Evolutionary conservation across 345 rosid genomes (phyloP).

Genomic region (Linum usitatissimum): DNA sequence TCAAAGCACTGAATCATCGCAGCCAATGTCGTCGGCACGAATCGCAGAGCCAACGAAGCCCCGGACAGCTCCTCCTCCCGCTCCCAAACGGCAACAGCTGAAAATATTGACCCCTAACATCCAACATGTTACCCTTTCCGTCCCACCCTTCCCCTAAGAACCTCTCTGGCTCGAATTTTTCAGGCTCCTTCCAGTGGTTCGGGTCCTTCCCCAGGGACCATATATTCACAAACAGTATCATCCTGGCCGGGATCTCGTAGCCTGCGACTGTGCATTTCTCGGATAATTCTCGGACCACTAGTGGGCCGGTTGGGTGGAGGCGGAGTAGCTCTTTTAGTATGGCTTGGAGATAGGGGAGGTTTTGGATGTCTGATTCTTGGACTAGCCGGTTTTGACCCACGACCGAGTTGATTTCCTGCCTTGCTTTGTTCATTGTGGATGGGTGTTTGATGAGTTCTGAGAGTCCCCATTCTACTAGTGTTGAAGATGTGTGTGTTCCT

Average conservation of each 20-base stretch:
- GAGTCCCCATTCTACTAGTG: not conserved
- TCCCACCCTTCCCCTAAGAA: not conserved
- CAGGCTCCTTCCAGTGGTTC: not conserved
- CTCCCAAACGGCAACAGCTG: not conserved
- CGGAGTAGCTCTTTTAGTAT: not conserved
- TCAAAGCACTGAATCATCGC: constrained; percentile 1
- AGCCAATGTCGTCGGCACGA: not conserved
- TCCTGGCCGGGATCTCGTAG: not conserved
- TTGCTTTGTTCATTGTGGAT: not conserved
- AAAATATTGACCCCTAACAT: not conserved
- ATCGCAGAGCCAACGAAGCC: not conserved
- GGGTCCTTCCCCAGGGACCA: not conserved
- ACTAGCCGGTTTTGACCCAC: not conserved
- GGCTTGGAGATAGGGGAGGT: constrained; percentile 5
- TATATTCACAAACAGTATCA: not conserved
- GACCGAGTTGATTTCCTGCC: not conserved
- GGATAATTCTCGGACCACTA: not conserved
- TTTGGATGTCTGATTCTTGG: not conserved
- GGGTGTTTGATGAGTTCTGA: not conserved
- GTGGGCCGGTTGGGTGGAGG: not conserved
- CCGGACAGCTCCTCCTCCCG: not conserved
- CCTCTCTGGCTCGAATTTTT: not conserved
- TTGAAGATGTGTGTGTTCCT: not conserved
- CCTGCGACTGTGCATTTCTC: not conserved
- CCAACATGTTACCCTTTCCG: not conserved